A percentile compares a stretch with the other conserved stretches of the same genome.
These are phyloP conservation scores for Mycena floridula DNA, from an alignment of 768 basidiomycete genomes.

Conservation along the genomic window DNA sequence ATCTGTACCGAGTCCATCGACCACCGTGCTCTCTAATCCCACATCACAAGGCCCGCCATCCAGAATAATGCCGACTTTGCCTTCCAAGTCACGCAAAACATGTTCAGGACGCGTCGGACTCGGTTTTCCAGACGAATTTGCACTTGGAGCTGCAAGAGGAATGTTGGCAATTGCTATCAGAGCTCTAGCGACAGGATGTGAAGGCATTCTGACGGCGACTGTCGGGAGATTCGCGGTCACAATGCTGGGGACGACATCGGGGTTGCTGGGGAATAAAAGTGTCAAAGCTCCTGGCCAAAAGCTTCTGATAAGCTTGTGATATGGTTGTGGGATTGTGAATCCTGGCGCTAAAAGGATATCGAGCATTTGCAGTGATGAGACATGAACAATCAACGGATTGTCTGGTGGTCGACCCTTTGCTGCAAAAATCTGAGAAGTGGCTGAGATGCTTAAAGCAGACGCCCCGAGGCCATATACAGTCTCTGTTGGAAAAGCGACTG, in stretches of 20 bases:
- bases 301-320: slow-evolving; percentile 65
- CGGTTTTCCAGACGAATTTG: slow-evolving; percentile 91
- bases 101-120: slow-evolving; percentile 89
- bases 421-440: slow-evolving; percentile 70
- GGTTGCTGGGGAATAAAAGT: slow-evolving; percentile 77
- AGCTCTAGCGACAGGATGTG: slow-evolving; percentile 87
- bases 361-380: slow-evolving; percentile 84
- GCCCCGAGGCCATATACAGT: slow-evolving; percentile 99
- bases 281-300: slow-evolving; percentile 98
- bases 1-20: slow-evolving; percentile 77
- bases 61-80: slow-evolving; percentile 70
- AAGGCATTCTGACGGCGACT: slow-evolving; percentile 91
- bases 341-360: slow-evolving; percentile 58
- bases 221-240: slow-evolving; percentile 77
- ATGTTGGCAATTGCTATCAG: slow-evolving; percentile 69
- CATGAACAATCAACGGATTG: slow-evolving; percentile 96
- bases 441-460: slow-evolving; percentile 57
- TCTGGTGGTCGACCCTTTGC: slow-evolving; percentile 92
- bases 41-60: slow-evolving; percentile 91
- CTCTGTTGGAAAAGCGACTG: slow-evolving; percentile 93
- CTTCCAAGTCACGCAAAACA: slow-evolving; percentile 71
- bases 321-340: slow-evolving; percentile 58
- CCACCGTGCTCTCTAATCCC: slow-evolving; percentile 93
- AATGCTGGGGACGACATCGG: slow-evolving; percentile 55
- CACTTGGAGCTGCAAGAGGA: slow-evolving; percentile 91